These are phyloP conservation scores for Coemansia asiatica DNA, from an alignment of 192 early-diverging fungal genomes.

Conservation along the genomic window DNA sequence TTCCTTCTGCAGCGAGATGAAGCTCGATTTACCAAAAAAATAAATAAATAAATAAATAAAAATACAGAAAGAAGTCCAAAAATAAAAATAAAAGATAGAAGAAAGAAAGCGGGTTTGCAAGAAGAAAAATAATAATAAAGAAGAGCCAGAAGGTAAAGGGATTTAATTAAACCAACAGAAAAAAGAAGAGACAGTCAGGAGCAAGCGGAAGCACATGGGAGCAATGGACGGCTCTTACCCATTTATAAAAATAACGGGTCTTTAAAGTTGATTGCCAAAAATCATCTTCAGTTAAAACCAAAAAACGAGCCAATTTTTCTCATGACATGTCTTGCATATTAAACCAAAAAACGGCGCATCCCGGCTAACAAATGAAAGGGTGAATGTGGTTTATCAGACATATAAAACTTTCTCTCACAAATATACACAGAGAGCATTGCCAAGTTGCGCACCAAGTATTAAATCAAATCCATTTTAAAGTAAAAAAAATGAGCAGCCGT, in stretches of 20 bases:
- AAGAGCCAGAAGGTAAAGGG: background rate
- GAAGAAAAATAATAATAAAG: background rate
- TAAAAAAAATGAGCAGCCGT: background rate
- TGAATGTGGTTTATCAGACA: background rate
- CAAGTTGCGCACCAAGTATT: background rate
- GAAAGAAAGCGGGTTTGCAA: background rate
- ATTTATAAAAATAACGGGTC: no score
- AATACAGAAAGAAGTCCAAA: background rate
- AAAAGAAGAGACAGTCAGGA: background rate
- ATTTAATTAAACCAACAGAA: background rate
- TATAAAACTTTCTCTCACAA: background rate
- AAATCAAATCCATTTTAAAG: background rate
- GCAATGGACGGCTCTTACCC: background rate
- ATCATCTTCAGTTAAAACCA: background rate
- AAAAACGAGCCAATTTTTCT: background rate
- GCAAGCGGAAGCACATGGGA: background rate
- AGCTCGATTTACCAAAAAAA: slow-evolving; percentile 1
- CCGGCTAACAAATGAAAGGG: background rate
- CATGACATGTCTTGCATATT: background rate
- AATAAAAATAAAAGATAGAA: background rate
- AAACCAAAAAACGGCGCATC: background rate
- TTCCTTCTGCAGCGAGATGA: background rate
- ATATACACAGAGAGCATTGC: background rate
- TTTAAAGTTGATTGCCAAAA: background rate
- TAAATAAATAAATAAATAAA: background rate